Percentiles rank a stretch among this genome's conserved stretches.
phyloP scores from a whole-genome alignment of 108 stramenopile genomes.

The Discostella stelligeroides region DNA sequence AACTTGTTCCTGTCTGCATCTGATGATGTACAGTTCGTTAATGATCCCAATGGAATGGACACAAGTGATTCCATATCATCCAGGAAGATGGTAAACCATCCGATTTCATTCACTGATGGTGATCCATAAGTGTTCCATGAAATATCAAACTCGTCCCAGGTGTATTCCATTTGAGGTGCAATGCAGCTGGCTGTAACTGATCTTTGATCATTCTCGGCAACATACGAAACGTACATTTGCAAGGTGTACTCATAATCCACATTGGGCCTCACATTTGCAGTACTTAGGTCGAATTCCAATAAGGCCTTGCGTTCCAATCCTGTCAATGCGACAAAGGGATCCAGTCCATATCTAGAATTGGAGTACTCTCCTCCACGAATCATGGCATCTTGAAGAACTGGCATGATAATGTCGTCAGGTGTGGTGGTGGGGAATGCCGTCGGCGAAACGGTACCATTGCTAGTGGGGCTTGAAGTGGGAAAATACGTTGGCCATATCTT shows the following conservation, averaged over 20 bases:
- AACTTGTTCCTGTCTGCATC: not conserved
- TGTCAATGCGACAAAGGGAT: slow-evolving; percentile 4
- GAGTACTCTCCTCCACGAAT: slow-evolving; percentile 1
- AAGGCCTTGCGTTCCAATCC: slow-evolving; percentile 4
- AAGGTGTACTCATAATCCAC: slow-evolving; percentile 11
- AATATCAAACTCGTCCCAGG: not conserved
- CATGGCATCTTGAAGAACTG: slow-evolving; percentile 1
- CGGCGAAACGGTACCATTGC: not conserved
- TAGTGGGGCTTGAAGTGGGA: slow-evolving; percentile 4
- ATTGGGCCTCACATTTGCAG: not conserved
- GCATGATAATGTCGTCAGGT: not conserved
- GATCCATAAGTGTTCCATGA: not conserved
- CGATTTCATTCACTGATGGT: not conserved
- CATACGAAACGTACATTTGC: slow-evolving; percentile 8
- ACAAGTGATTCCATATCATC: not conserved
- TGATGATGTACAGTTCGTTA: not conserved
- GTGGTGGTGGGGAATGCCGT: not conserved
- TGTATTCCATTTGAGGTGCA: slow-evolving; percentile 2
- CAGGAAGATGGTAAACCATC: slow-evolving; percentile 10
- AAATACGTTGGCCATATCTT: not conserved
- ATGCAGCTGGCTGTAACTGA: not conserved
- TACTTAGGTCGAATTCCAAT: slow-evolving; percentile 11
- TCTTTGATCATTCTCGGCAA: slow-evolving; percentile 3
- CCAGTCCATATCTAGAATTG: not conserved
- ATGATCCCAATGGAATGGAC: not conserved